Evolutionary conservation across 331 rosid genomes (phyloP).

Genomic region (Malus hybrid): DNA sequence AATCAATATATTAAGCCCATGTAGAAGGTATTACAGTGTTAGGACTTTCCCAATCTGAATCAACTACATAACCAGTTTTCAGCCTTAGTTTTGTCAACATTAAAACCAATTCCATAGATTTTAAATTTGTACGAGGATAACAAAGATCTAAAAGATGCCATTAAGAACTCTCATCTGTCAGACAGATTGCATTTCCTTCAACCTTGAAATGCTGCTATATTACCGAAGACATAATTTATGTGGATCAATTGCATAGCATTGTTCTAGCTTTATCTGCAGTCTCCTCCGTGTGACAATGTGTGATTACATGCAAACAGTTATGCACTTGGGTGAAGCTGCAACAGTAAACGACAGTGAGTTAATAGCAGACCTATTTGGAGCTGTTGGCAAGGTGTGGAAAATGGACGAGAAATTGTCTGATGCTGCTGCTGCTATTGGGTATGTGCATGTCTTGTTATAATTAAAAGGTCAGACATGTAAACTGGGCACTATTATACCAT

Average conservation of each 20-base stretch:
- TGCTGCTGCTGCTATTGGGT: conserved; percentile 68
- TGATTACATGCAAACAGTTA: conserved; percentile 30
- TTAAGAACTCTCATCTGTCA: not conserved
- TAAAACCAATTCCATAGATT: not conserved
- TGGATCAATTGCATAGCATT: too few relatives aligned
- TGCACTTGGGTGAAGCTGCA: conserved; percentile 74
- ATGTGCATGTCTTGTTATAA: conserved; percentile 2
- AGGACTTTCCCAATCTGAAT: not conserved
- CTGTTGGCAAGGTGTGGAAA: conserved; percentile 73
- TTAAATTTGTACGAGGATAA: not conserved
- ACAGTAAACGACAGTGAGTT: conserved; percentile 55
- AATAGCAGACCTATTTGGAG: conserved; percentile 56
- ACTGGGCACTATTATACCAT: not conserved
- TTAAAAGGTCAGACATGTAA: not conserved
- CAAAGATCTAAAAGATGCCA: not conserved
- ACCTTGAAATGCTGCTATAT: too few relatives aligned
- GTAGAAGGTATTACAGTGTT: too few relatives aligned
- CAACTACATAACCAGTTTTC: not conserved
- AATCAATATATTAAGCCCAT: not conserved
- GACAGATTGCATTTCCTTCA: too few relatives aligned
- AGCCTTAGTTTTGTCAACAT: not conserved
- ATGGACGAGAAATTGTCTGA: conserved; percentile 70
- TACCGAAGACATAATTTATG: too few relatives aligned
- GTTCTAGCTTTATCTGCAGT: not conserved
- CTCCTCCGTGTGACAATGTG: not conserved